Evolutionary conservation across 2,329 filamentous ascomycete genomes (phyloP).

Genomic region (Metarhizium brunneum): DNA sequence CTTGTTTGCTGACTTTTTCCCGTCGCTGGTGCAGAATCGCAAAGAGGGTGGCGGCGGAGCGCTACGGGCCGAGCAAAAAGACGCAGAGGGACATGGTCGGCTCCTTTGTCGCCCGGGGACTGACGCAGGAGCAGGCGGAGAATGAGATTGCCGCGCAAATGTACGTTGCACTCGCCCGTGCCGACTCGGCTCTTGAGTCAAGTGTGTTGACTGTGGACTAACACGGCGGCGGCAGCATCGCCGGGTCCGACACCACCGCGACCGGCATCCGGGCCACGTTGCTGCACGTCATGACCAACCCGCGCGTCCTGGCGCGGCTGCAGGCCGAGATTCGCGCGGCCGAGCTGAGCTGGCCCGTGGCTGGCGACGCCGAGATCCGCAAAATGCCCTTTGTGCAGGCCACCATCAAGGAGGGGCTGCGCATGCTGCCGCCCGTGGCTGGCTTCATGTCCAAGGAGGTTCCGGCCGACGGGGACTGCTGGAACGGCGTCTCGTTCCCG

Average conservation of each 20-base stretch:
- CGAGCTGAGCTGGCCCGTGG: slow-evolving; percentile 12
- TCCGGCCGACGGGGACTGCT: slow-evolving; percentile 19
- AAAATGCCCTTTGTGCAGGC: slow-evolving; percentile 35
- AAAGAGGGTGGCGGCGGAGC: slow-evolving; percentile 33
- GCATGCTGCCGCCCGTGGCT: slow-evolving; percentile 26
- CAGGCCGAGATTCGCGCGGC: slow-evolving; percentile 18
- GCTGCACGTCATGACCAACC: slow-evolving; percentile 42
- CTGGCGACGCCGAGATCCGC: slow-evolving; percentile 24
- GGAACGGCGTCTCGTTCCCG: slow-evolving; percentile 22
- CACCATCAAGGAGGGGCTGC: slow-evolving; percentile 38
- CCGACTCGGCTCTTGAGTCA: no score
- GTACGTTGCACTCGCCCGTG: slow-evolving; percentile 5
- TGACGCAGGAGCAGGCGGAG: slow-evolving; percentile 28
- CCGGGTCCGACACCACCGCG: slow-evolving; percentile 49
- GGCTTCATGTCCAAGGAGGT: slow-evolving; percentile 28
- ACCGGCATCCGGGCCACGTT: slow-evolving; percentile 43
- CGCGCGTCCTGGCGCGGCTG: slow-evolving; percentile 35
- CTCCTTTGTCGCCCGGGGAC: slow-evolving; percentile 29
- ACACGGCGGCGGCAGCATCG: slow-evolving; percentile 24
- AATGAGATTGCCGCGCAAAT: slow-evolving; percentile 34
- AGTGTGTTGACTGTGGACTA: not conserved
- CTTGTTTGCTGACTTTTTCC: no score
- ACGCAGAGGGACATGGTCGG: slow-evolving; percentile 42
- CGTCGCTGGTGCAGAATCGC: slow-evolving; percentile 23
- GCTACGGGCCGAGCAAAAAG: slow-evolving; percentile 33